Evolutionary conservation across 805 yeast species (phyloP), one percentile per base, ranked within the genome.

Genomic region (Wickerhamiella brachini): DNA sequence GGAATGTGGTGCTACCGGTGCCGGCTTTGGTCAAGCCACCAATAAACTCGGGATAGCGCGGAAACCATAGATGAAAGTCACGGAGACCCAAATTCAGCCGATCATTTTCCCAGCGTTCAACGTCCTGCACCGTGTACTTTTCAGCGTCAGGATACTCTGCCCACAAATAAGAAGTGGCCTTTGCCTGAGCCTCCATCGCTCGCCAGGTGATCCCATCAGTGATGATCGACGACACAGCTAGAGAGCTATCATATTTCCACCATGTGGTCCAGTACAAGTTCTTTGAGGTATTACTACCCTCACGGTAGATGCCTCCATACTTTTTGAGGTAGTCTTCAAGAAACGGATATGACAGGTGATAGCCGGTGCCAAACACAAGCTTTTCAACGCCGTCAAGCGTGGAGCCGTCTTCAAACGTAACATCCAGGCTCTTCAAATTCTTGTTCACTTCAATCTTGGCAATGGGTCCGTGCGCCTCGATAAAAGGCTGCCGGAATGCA

Each of bases 211-310:
- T 39, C 15, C 56, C 51, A 26, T 54, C 57, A 8, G 54, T 51
- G 38, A 54, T 49, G 13, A 46, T 44, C 8, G 56, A 44, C 13
- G 54, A 21, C 1, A 54, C 47, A 1, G 51, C 57, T 18, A 54
- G 44, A n/a, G 55, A 50, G n/a, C 52, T 45, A 29, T 54, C 57
- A 18, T 44, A 22, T 20, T 53, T 53, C 56, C 56, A 54, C 57
- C 57, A 54, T 2, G 57, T 54, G 5, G 55, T 51, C 57, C 57
- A 54, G 45, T 47, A 54, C 31, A 54, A 26, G 31, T 54, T 54
- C 24, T 26, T 22, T n/a, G 57, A 26, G 37, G 17, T n/a, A 20
- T 50, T 49, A 20, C 44, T 15, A 20, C 55, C 55, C 26, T 23
- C 42, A 10, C 37, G 45, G 24, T 38, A 23, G 38, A 55, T 48